Conservation (phyloP, 116 monocot species). For the Posidonia oceanica region DNA sequence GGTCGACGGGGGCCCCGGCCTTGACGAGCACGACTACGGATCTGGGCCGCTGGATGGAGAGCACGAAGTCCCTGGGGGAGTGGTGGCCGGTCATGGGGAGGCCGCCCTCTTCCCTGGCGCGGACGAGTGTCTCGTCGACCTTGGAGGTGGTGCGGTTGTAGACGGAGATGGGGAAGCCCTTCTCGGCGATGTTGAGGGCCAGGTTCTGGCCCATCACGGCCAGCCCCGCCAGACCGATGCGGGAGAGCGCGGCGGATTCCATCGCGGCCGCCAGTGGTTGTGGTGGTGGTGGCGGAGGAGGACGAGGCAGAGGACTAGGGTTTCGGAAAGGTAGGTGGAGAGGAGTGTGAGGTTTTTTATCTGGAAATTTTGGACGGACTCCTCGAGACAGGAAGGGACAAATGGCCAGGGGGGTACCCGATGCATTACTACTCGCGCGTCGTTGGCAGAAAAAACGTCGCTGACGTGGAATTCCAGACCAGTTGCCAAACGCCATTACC, state of each 20-base stretch:
- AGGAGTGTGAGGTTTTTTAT: neutral
- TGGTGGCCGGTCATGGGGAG: slow-evolving; percentile 15
- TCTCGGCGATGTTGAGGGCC: slow-evolving; percentile 27
- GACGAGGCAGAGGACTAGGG: neutral
- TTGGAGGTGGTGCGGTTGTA: slow-evolving; percentile 26
- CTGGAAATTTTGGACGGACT: neutral
- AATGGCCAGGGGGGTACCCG: neutral
- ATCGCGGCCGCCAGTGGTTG: neutral
- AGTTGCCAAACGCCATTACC: too few species aligned
- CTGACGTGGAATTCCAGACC: neutral
- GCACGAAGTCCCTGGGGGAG: slow-evolving; percentile 18
- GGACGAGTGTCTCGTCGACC: slow-evolving; percentile 17
- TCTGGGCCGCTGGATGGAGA: slow-evolving; percentile 18
- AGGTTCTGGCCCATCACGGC: slow-evolving; percentile 35
- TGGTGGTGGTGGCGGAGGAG: neutral
- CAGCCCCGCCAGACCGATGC: slow-evolving; percentile 24
- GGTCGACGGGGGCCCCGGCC: slow-evolving; percentile 31
- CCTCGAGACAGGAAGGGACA: neutral
- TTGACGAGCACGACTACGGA: slow-evolving; percentile 27
- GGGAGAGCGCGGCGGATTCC: slow-evolving; percentile 11
- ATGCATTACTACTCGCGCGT: neutral
- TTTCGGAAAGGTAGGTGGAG: neutral
- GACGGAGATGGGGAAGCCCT: slow-evolving; percentile 30
- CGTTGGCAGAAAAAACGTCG: neutral
- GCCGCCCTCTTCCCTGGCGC: slow-evolving; percentile 14